Base-by-base conservation (phyloP, 352 stramenopile species). In the Pythium myriotylum region DNA sequence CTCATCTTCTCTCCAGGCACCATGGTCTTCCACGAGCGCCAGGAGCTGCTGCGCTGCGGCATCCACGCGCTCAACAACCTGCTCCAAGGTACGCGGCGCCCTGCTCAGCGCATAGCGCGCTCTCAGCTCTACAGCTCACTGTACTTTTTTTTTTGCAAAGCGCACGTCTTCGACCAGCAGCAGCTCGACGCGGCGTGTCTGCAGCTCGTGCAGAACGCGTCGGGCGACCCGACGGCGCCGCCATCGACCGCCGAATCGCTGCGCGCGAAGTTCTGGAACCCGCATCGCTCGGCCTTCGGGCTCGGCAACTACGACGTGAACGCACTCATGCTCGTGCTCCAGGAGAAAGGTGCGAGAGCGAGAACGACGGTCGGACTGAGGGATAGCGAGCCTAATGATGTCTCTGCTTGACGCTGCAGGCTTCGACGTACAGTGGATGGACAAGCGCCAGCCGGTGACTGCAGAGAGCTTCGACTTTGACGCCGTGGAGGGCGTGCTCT, bases 301-400 rank as follows among this genome's bases (percentile, higher is more conserved):
- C 68, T 92, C 12, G 86, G 86, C 2, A 94, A 94, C 59, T 94
- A 92, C 58, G 81, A 92, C 48, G 74, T 94, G 27, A 92, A 94
- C 48, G 81, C 76, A 45, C 70, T 94, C 37, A 90, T 78, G 40
- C 50, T 81, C 39, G 79, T 76, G 39, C 54, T 94, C 22, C 70
- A 90, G 33, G 45, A 77, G 29, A 35, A 35, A 35, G 29, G 29
- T 35, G 29, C n/a, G n/a, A n/a, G n/a, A n/a, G n/a, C n/a, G n/a
- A n/a, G n/a, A n/a, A n/a, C 55, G 71, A 81, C 76, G 83, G 85
- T 91, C 20, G n/a, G n/a, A n/a, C n/a, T n/a, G n/a, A n/a, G 33
- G 33, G 8, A 16, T 16, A 40, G 33, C 8, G 33, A 40, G 8
- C 16, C 33, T n/a, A n/a, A n/a, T n/a, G n/a, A n/a, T n/a, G n/a